Evolutionary conservation across 768 basidiomycete species (phyloP), one percentile per base, ranked within the genome.

Genomic region (Auriscalpium microsporum): DNA sequence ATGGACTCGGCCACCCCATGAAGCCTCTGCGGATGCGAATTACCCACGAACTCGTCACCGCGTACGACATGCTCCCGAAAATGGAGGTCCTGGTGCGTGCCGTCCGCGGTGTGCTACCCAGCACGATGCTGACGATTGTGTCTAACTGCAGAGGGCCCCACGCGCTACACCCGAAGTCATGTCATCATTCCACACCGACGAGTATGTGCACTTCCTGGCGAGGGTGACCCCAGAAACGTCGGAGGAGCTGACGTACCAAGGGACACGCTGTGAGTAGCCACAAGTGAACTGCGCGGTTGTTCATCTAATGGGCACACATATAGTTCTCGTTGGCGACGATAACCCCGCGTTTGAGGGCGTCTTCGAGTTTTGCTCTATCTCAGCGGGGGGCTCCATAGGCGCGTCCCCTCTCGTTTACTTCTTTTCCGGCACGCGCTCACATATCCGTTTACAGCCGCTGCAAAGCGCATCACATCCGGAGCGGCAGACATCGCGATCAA

Each of bases 121-220:
- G n/a, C 10, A 2, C 10, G 47, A 8, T 9, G 10, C 33, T 3
- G 19, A 35, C 33, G n/a, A 33, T 3, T 8, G 33, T 48, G 34
- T 38, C 10, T 40, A 28, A 54, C 21, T 40, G 11, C 10, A 72
- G 71, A 64, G 69, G 45, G 65, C 71, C 37, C 67, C 65, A 62
- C 69, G 70, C 51, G 67, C 70, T 14, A 63, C 67, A 10, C 68
- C 70, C 1, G 71, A 72, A 58, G 57, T 62, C 21, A 88, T 99
- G 88, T 87, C 90, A n/a, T 73, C 85, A 10, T 99, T 98, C 71
- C 96, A 99, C 69, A 93, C 95, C 19, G 96, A 99, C 73, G 96
- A 99, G 78, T 99, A 96, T 71, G 80, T 99, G 56, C 84, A 98
- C 64, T 95, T 98, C 64, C 73, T 99, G 46, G 77, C 82, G 53